A percentile compares a stretch with the other conserved stretches of the same genome.
phyloP scores from a whole-genome alignment of 2,329 filamentous ascomycete genomes.

The Cladophialophora exuberans region DNA sequence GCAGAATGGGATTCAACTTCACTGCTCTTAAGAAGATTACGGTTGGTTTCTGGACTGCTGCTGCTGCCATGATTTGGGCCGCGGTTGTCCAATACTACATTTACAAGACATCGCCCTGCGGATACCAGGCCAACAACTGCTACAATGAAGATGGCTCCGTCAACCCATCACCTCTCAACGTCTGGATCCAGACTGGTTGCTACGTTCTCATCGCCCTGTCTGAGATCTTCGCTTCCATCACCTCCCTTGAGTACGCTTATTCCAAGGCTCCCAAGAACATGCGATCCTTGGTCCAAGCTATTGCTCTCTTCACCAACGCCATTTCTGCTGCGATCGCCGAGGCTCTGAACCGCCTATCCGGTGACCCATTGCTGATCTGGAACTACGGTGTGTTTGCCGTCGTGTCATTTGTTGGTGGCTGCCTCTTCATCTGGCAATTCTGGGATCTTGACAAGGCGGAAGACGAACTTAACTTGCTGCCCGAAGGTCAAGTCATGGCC shows the following conservation, averaged over 20 bases:
- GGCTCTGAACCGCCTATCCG: conserved; percentile 64
- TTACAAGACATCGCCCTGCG: conserved; percentile 60
- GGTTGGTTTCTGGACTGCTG: conserved; percentile 58
- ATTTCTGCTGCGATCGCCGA: conserved; percentile 72
- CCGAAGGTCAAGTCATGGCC: conserved; percentile 25
- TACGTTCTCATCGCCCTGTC: conserved; percentile 58
- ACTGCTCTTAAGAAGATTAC: conserved; percentile 60
- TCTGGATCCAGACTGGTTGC: conserved; percentile 53
- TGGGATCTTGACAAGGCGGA: conserved; percentile 66
- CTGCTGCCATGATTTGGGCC: conserved; percentile 60
- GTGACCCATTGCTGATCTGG: conserved; percentile 70
- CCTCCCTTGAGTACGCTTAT: conserved; percentile 72
- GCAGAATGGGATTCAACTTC: conserved; percentile 57
- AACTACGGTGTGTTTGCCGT: conserved; percentile 70
- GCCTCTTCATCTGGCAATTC: conserved; percentile 71
- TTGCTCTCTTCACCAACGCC: conserved; percentile 72
- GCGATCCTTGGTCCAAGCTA: conserved; percentile 70
- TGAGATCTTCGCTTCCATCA: conserved; percentile 68
- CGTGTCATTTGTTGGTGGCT: conserved; percentile 64
- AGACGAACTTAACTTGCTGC: conserved; percentile 63
- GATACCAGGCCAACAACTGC: conserved; percentile 48
- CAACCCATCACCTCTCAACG: conserved; percentile 27
- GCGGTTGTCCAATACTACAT: conserved; percentile 62
- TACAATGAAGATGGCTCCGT: conserved; percentile 35
- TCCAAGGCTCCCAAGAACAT: conserved; percentile 77